Evolutionary conservation across 2,329 filamentous ascomycete species (phyloP).

Genomic region (Periconia sp.): DNA sequence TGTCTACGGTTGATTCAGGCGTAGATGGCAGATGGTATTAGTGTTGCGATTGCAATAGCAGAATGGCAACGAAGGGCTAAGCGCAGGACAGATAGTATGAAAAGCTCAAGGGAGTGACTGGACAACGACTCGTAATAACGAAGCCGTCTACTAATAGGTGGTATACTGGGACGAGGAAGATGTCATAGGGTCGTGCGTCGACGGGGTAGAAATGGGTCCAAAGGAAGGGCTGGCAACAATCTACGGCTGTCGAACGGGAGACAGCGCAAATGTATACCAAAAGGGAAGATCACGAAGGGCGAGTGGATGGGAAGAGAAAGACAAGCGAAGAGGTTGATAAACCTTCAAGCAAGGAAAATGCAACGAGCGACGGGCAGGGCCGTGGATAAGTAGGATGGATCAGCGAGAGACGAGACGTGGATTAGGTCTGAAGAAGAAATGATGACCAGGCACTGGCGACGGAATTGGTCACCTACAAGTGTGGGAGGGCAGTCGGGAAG

Average conservation of each 20-base stretch:
- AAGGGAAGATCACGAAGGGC: conserved; percentile 42
- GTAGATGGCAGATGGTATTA: conserved; percentile 30
- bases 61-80: conserved; percentile 14
- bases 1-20: conserved; percentile 14
- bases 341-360: conserved; percentile 47
- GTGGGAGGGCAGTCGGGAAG: conserved; percentile 38
- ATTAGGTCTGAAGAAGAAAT: conserved; percentile 50
- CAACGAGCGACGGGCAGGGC: conserved; percentile 43
- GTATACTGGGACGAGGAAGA: conserved; percentile 31
- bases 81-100: conserved; percentile 14
- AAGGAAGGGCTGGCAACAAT: conserved; percentile 49
- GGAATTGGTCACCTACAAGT: conserved; percentile 43
- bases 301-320: conserved; percentile 44
- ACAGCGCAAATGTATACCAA: conserved; percentile 44
- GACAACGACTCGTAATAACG: conserved; percentile 48
- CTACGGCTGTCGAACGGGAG: conserved; percentile 34
- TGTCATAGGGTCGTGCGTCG: conserved; percentile 40
- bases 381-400: conserved; percentile 50
- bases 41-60: conserved; percentile 24
- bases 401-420: conserved; percentile 47
- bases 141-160: conserved; percentile 48
- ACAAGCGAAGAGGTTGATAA: conserved; percentile 52
- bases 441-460: conserved; percentile 48
- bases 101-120: conserved; percentile 47
- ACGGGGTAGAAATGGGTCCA: conserved; percentile 29